phyloP scores from a whole-genome alignment of 805 yeast species.

The Kuraishia piskuri region DNA sequence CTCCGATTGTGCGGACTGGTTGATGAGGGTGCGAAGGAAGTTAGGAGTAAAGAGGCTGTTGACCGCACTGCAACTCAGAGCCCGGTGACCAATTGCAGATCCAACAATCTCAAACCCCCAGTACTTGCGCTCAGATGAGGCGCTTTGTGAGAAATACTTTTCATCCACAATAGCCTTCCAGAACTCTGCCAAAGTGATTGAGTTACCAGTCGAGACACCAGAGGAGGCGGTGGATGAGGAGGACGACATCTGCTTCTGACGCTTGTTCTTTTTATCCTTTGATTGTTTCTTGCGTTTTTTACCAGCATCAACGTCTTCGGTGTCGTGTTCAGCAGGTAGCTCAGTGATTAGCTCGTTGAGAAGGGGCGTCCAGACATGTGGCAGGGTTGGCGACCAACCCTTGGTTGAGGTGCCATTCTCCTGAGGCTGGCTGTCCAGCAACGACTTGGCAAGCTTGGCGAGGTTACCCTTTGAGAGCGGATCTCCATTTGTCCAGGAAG shows the following conservation, averaged over 20 bases:
- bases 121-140: slow-evolving; percentile 81
- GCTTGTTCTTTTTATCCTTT: slow-evolving; percentile 15
- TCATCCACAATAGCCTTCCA: slow-evolving; percentile 80
- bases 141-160: slow-evolving; percentile 60
- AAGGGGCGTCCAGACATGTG: slow-evolving; percentile 66
- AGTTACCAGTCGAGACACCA: slow-evolving; percentile 6
- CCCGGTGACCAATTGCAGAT: slow-evolving; percentile 28
- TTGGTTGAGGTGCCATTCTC: slow-evolving; percentile 27
- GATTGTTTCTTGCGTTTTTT: slow-evolving; percentile 34
- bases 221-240: neutral
- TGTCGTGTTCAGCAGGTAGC: slow-evolving; percentile 1
- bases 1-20: slow-evolving; percentile 62
- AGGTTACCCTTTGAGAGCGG: slow-evolving; percentile 71
- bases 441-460: slow-evolving; percentile 47
- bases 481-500: slow-evolving; percentile 60
- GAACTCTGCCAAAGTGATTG: slow-evolving; percentile 47
- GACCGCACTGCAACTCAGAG: slow-evolving; percentile 10
- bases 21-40: slow-evolving; percentile 61
- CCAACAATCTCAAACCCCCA: slow-evolving; percentile 75
- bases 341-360: slow-evolving; percentile 30
- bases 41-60: slow-evolving; percentile 46
- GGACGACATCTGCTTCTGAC: no score
- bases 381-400: slow-evolving; percentile 72
- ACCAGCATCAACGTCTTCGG: slow-evolving; percentile 11
- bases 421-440: slow-evolving; percentile 44